phyloP scores from a whole-genome alignment of 208 protist genomes.

The Leishmania guyanensis region DNA sequence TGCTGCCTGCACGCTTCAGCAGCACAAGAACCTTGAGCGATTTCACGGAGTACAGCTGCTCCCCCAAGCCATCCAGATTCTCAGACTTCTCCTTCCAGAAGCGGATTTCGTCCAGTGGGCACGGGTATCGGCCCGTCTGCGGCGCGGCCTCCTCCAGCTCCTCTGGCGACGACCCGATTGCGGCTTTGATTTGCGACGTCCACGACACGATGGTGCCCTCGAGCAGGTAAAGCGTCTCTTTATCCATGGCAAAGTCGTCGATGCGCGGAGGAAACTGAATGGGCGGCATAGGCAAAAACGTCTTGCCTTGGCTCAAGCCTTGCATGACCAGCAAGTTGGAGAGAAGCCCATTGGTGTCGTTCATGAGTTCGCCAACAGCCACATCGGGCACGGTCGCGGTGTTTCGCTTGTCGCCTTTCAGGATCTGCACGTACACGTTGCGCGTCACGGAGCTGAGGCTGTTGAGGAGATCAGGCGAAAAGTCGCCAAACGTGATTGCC shows the following conservation, averaged over 20 bases:
- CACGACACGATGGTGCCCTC: slow-evolving; percentile 94
- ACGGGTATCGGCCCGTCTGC: slow-evolving; percentile 73
- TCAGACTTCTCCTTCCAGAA: slow-evolving; percentile 96
- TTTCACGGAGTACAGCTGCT: slow-evolving; percentile 94
- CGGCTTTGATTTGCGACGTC: slow-evolving; percentile 92
- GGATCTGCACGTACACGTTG: slow-evolving; percentile 89
- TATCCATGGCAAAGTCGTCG: slow-evolving; percentile 78
- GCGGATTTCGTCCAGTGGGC: slow-evolving; percentile 93
- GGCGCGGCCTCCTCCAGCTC: slow-evolving; percentile 73
- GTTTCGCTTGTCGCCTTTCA: slow-evolving; percentile 87
- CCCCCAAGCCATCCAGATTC: slow-evolving; percentile 92
- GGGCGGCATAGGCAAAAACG: slow-evolving; percentile 92
- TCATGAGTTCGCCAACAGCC: slow-evolving; percentile 92
- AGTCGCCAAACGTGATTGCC: slow-evolving; percentile 84
- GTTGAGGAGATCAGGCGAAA: slow-evolving; percentile 65
- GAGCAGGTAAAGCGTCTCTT: slow-evolving; percentile 91
- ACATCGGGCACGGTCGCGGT: slow-evolving; percentile 91
- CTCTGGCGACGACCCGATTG: slow-evolving; percentile 87
- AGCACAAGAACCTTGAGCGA: slow-evolving; percentile 93
- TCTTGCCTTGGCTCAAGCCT: slow-evolving; percentile 92
- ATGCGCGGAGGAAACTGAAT: slow-evolving; percentile 83
- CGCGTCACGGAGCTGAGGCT: slow-evolving; percentile 81
- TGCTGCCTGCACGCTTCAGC: slow-evolving; percentile 90
- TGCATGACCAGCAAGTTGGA: slow-evolving; percentile 90
- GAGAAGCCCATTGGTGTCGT: slow-evolving; percentile 87